Evolutionary conservation across 73 alveolate species (phyloP).

Genomic region (Paramecium sonneborni): DNA sequence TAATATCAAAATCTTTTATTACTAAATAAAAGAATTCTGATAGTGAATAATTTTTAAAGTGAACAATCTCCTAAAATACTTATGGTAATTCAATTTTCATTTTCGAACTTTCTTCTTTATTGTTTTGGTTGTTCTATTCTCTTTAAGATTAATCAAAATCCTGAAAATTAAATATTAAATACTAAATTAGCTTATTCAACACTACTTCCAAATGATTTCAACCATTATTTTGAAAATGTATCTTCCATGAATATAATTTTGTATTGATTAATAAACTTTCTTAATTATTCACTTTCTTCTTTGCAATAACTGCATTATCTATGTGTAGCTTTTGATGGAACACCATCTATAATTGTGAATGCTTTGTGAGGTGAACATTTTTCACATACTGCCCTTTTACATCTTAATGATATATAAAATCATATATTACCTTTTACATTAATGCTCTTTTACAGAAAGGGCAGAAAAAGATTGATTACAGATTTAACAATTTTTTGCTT

Average conservation of each 20-base stretch:
- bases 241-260: background rate
- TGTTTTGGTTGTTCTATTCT: background rate
- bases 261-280: background rate
- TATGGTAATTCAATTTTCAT: background rate
- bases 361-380: slow-evolving; percentile 34
- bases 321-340: background rate
- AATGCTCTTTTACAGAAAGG: background rate
- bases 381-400: slow-evolving; percentile 52
- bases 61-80: background rate
- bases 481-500: background rate
- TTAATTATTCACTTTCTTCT: slow-evolving; percentile 27
- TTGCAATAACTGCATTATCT: background rate
- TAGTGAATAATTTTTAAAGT: slow-evolving; percentile 5
- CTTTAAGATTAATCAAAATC: slow-evolving; percentile 1
- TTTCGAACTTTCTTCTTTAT: background rate
- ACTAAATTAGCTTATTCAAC: background rate
- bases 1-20: background rate
- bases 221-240: slow-evolving; percentile 10
- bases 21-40: background rate
- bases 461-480: slow-evolving; percentile 34
- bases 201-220: background rate
- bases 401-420: background rate
- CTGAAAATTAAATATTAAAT: background rate
- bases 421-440: slow-evolving; percentile 23
- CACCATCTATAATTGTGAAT: background rate